Base-by-base conservation (phyloP, 202 grass and related monocot species). In the Bolboschoenoplectus hybrid region DNA sequence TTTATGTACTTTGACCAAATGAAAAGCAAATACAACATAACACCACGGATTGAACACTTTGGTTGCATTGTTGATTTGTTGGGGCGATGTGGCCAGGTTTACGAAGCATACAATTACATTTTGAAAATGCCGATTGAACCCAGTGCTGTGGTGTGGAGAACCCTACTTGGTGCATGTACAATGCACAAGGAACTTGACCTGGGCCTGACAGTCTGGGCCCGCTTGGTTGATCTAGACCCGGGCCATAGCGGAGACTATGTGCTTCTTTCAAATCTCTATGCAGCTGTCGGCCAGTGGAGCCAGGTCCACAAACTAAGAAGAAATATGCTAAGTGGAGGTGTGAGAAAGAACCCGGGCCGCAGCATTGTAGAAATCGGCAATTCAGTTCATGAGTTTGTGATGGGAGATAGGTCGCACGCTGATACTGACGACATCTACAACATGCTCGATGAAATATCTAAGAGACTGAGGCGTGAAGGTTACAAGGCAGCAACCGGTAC, bases 61-160 rank as follows among this genome's bases (percentile, higher is more conserved):
- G 95, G 95, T 43, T 97, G 95, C 79, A 97, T 97, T 91, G 90
- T 97, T 32, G 94, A 97, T 80, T 85, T 97, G 16, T 87, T 97
- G 53, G 94, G 92, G 10, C 90, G 94, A 87, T 85, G 89, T 56
- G 91, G 94, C 19, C 80, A 80, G 82, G 94, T 97, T 2, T 68
- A 94, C 19, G 82, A 93, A 79, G 92, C 94, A 3, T 89, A 93
- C 32, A 19, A 94, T 85, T 94, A 97, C 87, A 94, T 97, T 12
- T 56, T 41, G 43, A 91, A 86, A 56, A 92, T 97, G 94, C 90
- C 92, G 9, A 52, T 89, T 74, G 85, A 93, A 70, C 91, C 92
- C 6, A 94, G 92, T 43, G 91, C 82, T 1, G 89, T 97, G 11
- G 82, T 97, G 47, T 97, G 94, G 94, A 86, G 92, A 81, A 97